A percentile compares a stretch with the other conserved stretches of the same genome.
Evolutionary conservation across 2,329 filamentous ascomycete species (phyloP).

Genomic region (Diaporthe sp.): DNA sequence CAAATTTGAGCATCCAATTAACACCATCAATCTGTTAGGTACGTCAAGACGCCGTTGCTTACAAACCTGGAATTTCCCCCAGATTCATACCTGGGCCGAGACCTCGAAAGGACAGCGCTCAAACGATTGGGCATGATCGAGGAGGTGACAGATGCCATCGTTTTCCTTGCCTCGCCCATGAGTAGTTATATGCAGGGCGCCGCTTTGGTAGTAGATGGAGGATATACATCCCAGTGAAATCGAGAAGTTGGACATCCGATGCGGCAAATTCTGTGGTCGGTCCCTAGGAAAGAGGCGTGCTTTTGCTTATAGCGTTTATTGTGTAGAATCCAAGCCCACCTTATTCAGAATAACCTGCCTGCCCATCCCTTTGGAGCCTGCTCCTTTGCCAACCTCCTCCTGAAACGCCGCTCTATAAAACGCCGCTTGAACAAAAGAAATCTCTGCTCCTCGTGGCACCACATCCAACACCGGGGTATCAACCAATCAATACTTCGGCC

Average conservation of each 20-base stretch:
- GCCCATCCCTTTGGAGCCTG: not conserved
- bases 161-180: conserved; percentile 64
- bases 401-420: not conserved
- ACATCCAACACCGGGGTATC: not conserved
- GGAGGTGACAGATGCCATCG: conserved; percentile 66
- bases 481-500: not conserved
- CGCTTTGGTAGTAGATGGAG: conserved; percentile 61
- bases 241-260: not conserved
- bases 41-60: not conserved
- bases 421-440: not conserved
- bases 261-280: not conserved
- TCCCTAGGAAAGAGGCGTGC: not conserved
- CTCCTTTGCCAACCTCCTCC: not conserved
- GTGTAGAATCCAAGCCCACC: too few species aligned
- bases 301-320: not conserved
- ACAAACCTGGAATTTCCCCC: not conserved
- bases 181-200: conserved; percentile 66
- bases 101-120: conserved; percentile 60
- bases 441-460: not conserved
- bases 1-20: not conserved
- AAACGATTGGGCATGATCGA: conserved; percentile 61
- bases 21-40: not conserved
- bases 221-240: conserved; percentile 46
- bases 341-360: not conserved
- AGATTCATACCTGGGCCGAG: conserved; percentile 39